Base-by-base conservation (phyloP, 192 early-diverging fungal genomes). In the Podila verticillata region DNA sequence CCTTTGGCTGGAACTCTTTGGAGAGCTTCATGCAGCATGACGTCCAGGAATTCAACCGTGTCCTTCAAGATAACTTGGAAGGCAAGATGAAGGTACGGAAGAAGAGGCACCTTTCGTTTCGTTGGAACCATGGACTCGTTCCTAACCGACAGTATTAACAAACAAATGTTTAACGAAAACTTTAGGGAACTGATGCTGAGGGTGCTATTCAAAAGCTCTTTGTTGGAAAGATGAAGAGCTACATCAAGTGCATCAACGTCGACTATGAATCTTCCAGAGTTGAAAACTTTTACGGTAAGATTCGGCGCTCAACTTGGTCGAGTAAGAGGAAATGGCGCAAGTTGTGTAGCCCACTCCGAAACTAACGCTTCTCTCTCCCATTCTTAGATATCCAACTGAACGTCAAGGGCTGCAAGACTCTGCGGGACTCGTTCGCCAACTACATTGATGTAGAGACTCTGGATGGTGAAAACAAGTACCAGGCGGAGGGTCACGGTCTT, bases 11-110 rank as follows among this genome's bases (percentile, higher is more conserved):
- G 98, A 93, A 97, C 82, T 93, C 96, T 17, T 65, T 92, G 36
- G 98, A 98, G 39, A 92, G 95, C 26, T 99, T 98, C 71, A 92
- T 91, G 89, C 97, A 99, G 85, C 98, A 99, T 79, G 98, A 99
- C 83, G 94, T 98, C n/a, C 96, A 98, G 81, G 97, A 98, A 82
- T 97, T 99, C 72, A 97, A 97, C 83, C 89, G 98, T 56, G 95
- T 98, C 12, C 85, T 99, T 54, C 96, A 97, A 82, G 97, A 99
- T 82, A 97, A 96, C 82, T 82, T 99, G 56, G 98, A 98, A 84
- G 90, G 83, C 28, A 97, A 98, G 84, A 99, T 99, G 97, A 96
- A 98, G 92, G 94, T 92, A 63, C 44, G 10, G 67, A 19, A 36
- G n/a, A n/a, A n/a, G n/a, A n/a, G n/a, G n/a, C n/a, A n/a, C n/a